These are phyloP conservation scores for Cordyceps militaris DNA, from an alignment of 2,329 filamentous ascomycete species.

Conservation along the genomic window DNA sequence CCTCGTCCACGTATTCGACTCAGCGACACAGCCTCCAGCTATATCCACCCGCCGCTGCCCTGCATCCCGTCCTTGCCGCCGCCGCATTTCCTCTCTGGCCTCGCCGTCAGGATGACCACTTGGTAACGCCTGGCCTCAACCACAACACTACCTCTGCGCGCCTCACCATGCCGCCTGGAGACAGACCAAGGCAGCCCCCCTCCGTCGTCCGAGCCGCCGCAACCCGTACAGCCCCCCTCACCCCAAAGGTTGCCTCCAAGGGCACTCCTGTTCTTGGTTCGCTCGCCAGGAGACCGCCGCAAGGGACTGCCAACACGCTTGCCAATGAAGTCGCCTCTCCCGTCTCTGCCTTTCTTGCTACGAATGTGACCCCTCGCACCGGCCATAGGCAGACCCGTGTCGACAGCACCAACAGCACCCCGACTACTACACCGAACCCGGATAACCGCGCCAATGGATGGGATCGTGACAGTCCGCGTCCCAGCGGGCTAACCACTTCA, in stretches of 20 bases:
- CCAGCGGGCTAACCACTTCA: constrained; percentile 25
- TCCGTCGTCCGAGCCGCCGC: constrained; percentile 53
- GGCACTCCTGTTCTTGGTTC: constrained; percentile 34
- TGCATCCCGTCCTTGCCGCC: neutral
- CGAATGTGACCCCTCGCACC: constrained; percentile 73
- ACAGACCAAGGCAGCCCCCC: constrained; percentile 59
- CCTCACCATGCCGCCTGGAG: constrained; percentile 26
- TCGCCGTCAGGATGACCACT: constrained; percentile 6
- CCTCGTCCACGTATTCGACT: neutral
- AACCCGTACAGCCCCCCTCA: constrained; percentile 37
- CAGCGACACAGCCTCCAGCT: constrained; percentile 1
- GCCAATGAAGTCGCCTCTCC: constrained; percentile 41
- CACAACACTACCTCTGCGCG: constrained; percentile 6
- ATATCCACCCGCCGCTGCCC: neutral
- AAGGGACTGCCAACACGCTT: constrained; percentile 14
- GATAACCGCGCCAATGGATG: constrained; percentile 36
- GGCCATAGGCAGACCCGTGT: constrained; percentile 64
- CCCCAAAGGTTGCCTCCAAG: constrained; percentile 45
- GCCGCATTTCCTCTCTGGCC: constrained; percentile 4
- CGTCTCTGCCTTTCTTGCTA: constrained; percentile 49
- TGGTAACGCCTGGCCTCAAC: constrained; percentile 3
- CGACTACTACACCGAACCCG: constrained; percentile 50
- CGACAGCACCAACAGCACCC: constrained; percentile 61
- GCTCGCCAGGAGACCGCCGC: constrained; percentile 31
- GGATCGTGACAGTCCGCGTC: constrained; percentile 27